Base-by-base conservation (phyloP, 805 yeast species). In the Saccharomycopsis fermentans region DNA sequence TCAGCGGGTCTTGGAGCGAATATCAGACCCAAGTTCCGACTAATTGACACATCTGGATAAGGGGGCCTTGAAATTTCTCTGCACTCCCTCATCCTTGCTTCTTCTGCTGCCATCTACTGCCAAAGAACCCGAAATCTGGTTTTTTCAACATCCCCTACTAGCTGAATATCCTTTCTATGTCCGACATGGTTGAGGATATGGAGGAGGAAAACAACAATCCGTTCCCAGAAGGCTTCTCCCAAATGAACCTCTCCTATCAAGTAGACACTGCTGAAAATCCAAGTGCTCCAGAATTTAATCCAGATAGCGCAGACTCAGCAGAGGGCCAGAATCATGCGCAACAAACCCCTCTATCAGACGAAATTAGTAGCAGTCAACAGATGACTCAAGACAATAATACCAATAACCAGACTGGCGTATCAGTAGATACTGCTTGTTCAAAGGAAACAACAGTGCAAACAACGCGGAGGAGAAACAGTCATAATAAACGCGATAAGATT, bases 201-300 rank as follows among this genome's bases (percentile, higher is more conserved):
- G 63, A 55, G 27, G 64, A 62, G 51, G 64, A 62, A 51, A 54
- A 62, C 27, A 62, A 62, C 50, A 62, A 62, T 37, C 64, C 64
- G 8, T 62, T 62, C 26, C 21, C 58, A 4, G 51, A 40, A 19
- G 64, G 61, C 4, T 17, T 62, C 14, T 43, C 59, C 12, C 58
- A 51, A 21, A 58, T 59, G 61, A 58, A 57, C 32, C 52, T 62
- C 29, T 61, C 64, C 8, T 54, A 52, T 32, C 51, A 58, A 26
- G 39, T 29, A 9, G 47, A 36, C 9, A 32, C 35, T 6, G 12
- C 12, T 26, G 34, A 50, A 6, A 26, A 3, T 3, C 6, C 17
- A 43, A 43, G 24, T 9, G 29, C 11, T 12, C 11, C 55, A 6
- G 43, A 35, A 24, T 8, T n/a, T 6, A 36, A 53, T 34, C 11